Evolutionary conservation across 2,329 filamentous ascomycete genomes (phyloP), one percentile per base, ranked within the genome.

Genomic region (Clonostachys rhizophaga): DNA sequence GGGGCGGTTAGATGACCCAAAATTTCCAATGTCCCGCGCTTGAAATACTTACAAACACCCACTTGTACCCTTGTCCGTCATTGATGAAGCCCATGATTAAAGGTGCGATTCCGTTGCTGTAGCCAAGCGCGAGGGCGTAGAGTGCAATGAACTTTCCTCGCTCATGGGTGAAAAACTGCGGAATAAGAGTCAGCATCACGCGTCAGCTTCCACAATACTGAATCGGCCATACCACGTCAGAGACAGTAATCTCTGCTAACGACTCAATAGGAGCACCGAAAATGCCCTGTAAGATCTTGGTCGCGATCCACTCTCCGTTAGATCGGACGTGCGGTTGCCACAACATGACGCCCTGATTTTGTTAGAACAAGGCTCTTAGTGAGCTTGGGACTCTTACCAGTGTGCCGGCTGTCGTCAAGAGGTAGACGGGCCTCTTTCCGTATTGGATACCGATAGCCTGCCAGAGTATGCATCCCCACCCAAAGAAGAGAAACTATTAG

Each of bases 391-490:
- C 30, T 6, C 12, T 6, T 3, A 62, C 61, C 33, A 63, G 55
- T 5, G 54, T 56, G 13, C 61, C 63, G 0, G 61, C 45, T 10
- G 70, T 57, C 0, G 69, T 70, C 18, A 67, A 40, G 6, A 72
- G 51, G 46, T 72, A 72, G 0, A 63, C 60, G 5, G 62, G 50
- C 8, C 70, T 58, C 52, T 71, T 72, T 45, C 72, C 72, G 46
- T 72, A 75, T 41, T 69, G 65, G 12, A 73, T 55, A 0, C 72
- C 69, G 14, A 74, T 64, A 1, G 72, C 71, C 50, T 75, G 71
- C 71, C 71, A 75, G 47, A 75, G 67, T 7, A 76, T 52, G 20
- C 70, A 58, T 1, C 68, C 63, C 66, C 67, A 74, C 3, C 72
- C 72, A 1, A 71, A 53, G n/a, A 75, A 59, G 3, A 76, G 55